phyloP scores from a whole-genome alignment of 495 filamentous ascomycete genomes.

The Penicillium subrubescens region DNA sequence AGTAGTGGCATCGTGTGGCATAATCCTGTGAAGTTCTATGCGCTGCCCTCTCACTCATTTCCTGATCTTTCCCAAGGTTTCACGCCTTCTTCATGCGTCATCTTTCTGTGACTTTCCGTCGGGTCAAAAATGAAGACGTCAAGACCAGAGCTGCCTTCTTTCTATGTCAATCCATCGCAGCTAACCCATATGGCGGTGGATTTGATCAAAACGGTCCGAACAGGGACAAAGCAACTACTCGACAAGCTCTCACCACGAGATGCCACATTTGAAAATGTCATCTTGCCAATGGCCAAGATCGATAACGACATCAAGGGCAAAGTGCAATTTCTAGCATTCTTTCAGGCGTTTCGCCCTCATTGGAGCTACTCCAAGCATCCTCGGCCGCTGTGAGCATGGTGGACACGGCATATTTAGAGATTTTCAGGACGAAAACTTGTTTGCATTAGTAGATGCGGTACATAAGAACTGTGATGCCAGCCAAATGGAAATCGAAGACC shows the following conservation, averaged over 20 bases:
- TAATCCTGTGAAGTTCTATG: too few relatives aligned
- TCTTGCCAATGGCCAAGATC: background rate
- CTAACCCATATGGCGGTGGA: background rate
- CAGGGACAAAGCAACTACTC: background rate
- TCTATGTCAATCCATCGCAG: background rate
- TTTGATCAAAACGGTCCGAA: background rate
- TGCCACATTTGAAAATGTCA: background rate
- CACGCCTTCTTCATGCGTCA: too few relatives aligned
- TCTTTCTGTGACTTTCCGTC: background rate
- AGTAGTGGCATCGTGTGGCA: too few relatives aligned
- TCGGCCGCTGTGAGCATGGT: slow-evolving; percentile 8
- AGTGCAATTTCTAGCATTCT: background rate
- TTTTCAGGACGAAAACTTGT: background rate
- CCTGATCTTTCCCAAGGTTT: too few relatives aligned
- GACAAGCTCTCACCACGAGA: background rate
- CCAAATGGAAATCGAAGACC: background rate
- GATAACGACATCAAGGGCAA: background rate
- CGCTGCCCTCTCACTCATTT: too few relatives aligned
- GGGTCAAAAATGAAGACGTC: background rate
- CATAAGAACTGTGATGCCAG: background rate
- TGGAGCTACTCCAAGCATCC: slow-evolving; percentile 10
- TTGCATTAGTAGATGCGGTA: background rate
- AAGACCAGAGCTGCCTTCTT: background rate
- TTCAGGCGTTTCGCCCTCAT: background rate
- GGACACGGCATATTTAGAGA: background rate